These are phyloP conservation scores for Limonomyces culmigenus DNA, from an alignment of 1,284 basidiomycete genomes.

Conservation along the genomic window DNA sequence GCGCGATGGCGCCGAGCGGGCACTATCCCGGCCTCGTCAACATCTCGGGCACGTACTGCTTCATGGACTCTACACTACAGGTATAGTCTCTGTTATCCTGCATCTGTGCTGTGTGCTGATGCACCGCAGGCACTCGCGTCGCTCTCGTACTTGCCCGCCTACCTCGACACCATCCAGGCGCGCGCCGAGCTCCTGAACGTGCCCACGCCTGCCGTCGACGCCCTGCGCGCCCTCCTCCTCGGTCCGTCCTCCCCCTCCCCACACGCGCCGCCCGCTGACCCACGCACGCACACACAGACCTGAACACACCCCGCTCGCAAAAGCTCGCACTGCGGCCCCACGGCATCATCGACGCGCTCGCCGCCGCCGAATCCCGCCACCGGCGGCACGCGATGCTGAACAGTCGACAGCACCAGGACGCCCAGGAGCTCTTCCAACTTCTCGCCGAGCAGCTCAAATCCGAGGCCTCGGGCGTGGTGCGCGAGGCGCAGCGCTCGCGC, in stretches of 20 bases:
- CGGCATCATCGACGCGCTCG: conserved; percentile 54
- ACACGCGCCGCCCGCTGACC: conserved; percentile 8
- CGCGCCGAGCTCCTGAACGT: conserved; percentile 64
- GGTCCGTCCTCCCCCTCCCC: conserved; percentile 27
- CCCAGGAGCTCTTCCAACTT: conserved; percentile 88
- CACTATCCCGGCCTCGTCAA: conserved; percentile 84
- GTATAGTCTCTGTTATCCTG: conserved; percentile 20
- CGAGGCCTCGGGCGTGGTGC: conserved; percentile 50
- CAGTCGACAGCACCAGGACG: conserved; percentile 86
- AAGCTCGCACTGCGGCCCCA: conserved; percentile 51
- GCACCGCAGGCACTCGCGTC: conserved; percentile 62
- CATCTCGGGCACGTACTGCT: conserved; percentile 87
- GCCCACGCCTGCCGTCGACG: conserved; percentile 69
- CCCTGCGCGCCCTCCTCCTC: conserved; percentile 49
- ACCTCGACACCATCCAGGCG: conserved; percentile 54
- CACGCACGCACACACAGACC: conserved; percentile 22
- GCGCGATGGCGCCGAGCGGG: too few relatives aligned
- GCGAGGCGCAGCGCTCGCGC: conserved; percentile 46
- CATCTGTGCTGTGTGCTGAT: conserved; percentile 2
- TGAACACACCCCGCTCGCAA: conserved; percentile 51
- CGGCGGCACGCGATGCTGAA: conserved; percentile 55
- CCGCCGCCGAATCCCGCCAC: conserved; percentile 34
- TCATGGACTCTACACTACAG: conserved; percentile 89
- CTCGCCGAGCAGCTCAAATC: conserved; percentile 76
- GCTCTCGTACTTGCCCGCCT: conserved; percentile 55